These are phyloP conservation scores for Wallacemonas sp. DNA, from an alignment of 208 protist genomes.

Conservation along the genomic window DNA sequence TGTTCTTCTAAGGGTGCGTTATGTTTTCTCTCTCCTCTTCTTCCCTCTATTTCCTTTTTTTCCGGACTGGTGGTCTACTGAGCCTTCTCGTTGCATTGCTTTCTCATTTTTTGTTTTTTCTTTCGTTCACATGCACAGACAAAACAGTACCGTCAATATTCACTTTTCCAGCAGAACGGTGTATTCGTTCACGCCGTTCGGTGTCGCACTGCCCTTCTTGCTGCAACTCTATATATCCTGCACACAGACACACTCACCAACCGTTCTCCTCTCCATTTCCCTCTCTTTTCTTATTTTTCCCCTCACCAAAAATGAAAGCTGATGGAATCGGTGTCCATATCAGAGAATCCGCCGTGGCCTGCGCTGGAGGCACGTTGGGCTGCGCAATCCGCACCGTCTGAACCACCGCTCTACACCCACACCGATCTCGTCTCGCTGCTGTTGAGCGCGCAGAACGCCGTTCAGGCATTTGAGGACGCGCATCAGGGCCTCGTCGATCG, in stretches of 20 bases:
- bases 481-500: background rate
- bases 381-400: background rate
- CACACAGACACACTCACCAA: no score
- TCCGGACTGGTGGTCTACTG: background rate
- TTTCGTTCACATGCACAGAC: background rate
- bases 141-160: no score
- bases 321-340: background rate
- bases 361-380: slow-evolving; percentile 9
- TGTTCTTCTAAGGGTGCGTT: no score
- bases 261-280: no score
- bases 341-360: background rate
- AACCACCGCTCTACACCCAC: slow-evolving; percentile 19
- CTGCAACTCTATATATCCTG: no score
- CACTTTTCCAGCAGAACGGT: no score
- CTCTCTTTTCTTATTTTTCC: no score
- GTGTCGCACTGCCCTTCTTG: no score
- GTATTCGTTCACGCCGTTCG: no score
- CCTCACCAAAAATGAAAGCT: no score
- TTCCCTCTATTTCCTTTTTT: slow-evolving; percentile 1
- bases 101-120: background rate
- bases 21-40: no score
- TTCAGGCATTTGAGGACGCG: slow-evolving; percentile 9
- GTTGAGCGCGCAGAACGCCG: slow-evolving; percentile 21
- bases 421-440: slow-evolving; percentile 45
- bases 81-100: background rate